These are phyloP conservation scores for Rosellinia necatrix DNA, from an alignment of 2,329 filamentous ascomycete species.

Conservation along the genomic window DNA sequence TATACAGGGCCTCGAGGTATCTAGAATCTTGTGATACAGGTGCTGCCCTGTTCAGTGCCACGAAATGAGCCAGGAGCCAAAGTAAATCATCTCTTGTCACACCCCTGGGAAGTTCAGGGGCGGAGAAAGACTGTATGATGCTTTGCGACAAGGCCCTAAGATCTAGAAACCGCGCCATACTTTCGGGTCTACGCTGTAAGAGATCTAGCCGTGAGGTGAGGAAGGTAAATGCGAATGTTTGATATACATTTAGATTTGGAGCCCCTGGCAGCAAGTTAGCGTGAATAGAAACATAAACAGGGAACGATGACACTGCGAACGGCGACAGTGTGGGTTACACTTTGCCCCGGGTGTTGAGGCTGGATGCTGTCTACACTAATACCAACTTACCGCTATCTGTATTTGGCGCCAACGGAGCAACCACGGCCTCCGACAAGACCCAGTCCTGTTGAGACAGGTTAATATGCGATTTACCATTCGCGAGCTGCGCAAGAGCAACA, in stretches of 20 bases:
- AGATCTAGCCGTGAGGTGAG: constrained; percentile 43
- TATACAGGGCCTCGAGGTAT: constrained; percentile 58
- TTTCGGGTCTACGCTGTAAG: constrained; percentile 47
- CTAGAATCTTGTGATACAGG: constrained; percentile 32
- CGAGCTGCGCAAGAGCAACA: constrained; percentile 45
- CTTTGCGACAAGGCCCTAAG: constrained; percentile 47
- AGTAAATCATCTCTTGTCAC: constrained; percentile 53
- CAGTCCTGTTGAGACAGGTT: constrained; percentile 25
- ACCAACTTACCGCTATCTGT: constrained; percentile 31
- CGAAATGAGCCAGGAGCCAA: constrained; percentile 70
- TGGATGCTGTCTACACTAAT: not conserved
- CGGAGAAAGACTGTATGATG: constrained; percentile 45
- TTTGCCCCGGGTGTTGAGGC: not conserved
- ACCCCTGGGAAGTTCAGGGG: constrained; percentile 29
- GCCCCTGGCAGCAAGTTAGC: constrained; percentile 23
- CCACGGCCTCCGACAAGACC: constrained; percentile 32
- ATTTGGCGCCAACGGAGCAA: constrained; percentile 31
- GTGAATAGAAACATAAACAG: not conserved
- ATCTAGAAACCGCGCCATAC: constrained; percentile 46
- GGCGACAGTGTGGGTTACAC: not conserved
- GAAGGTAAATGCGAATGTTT: constrained; percentile 39
- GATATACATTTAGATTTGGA: constrained; percentile 29
- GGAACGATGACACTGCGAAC: not conserved
- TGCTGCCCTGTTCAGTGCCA: constrained; percentile 57
- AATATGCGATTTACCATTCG: constrained; percentile 33